Evolutionary conservation across 169 alveolate species (phyloP).

Genomic region (Eimeria zaria): DNA sequence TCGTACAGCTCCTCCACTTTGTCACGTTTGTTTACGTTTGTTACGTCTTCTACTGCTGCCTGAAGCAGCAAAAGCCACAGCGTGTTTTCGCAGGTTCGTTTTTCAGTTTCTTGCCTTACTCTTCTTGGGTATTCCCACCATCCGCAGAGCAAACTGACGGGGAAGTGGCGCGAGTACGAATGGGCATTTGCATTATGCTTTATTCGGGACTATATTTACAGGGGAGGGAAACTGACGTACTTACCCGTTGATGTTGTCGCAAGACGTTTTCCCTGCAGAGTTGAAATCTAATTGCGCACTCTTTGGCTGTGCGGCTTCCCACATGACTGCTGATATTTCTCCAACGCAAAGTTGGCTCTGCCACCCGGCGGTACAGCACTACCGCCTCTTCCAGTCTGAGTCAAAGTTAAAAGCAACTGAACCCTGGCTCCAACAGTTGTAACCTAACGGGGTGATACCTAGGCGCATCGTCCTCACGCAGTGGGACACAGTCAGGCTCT

Average conservation of each 20-base stretch:
- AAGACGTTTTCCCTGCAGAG: slow-evolving; percentile 68
- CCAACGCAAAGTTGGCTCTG: slow-evolving; percentile 82
- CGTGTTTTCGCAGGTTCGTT: not conserved
- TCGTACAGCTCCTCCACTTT: not conserved
- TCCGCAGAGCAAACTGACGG: not conserved
- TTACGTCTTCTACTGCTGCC: slow-evolving; percentile 2
- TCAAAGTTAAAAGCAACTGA: not conserved
- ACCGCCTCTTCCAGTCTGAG: slow-evolving; percentile 85
- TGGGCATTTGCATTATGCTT: not conserved
- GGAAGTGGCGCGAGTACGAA: not conserved
- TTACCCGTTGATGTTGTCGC: slow-evolving; percentile 30
- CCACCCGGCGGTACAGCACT: slow-evolving; percentile 78
- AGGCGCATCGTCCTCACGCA: not conserved
- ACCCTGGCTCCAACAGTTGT: not conserved
- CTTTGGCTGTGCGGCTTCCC: slow-evolving; percentile 79
- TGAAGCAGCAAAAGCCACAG: slow-evolving; percentile 1
- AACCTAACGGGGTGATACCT: not conserved
- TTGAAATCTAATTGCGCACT: slow-evolving; percentile 82
- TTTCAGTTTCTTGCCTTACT: not conserved
- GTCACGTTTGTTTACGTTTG: not conserved
- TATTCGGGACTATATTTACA: not conserved
- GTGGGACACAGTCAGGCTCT: not conserved
- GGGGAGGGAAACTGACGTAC: not conserved
- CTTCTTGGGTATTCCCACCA: not conserved
- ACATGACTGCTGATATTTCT: slow-evolving; percentile 74